Base-by-base conservation (phyloP, 768 basidiomycete species). In the Leucocoprinus sp. region DNA sequence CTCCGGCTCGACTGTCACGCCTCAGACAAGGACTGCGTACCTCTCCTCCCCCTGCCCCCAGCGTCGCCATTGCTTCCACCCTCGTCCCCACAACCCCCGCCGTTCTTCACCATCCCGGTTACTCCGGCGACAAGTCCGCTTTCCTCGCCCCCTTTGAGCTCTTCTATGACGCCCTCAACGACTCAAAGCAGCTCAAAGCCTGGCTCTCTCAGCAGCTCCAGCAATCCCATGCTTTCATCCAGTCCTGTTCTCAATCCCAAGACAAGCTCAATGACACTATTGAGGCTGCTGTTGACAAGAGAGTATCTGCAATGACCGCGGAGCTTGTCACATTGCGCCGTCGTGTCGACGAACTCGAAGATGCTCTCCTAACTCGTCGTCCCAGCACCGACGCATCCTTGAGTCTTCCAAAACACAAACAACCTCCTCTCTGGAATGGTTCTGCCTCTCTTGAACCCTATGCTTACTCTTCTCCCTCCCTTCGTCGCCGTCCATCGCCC, bases 151-250 rank as follows among this genome's bases (percentile, higher is more conserved):
- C 86, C 2, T 93, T 92, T 53, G 85, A 84, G 55, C 61, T 73
- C 42, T 92, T 93, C 61, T 93, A 90, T 58, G 88, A 92, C 49
- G 82, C 87, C 2, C 75, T 93, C 24, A 74, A 80, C 44, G 90
- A 90, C 59, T 80, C 84, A 12, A 81, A 78, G 56, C 78, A 86
- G 56, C 74, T 92, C 47, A 89, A 90, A 64, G 55, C 60, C 28
- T 88, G 87, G 82, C 69, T 92, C 5, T 67, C 70, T 18, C 83
- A 85, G 36, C 87, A 91, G 61, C 64, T 90, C 26, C 72, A 76
- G 51, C 76, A 74, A 57, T 79, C 81, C 27, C 76, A 73, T 43
- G 52, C 72, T 11, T 68, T 84, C 24, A 67, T 78, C 48, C 66
- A 71, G 50, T 65, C 63, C 18, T 59, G 78, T 44, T 63, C 71